Evolutionary conservation across 768 basidiomycete genomes (phyloP).

Genomic region (Russula vinacea): DNA sequence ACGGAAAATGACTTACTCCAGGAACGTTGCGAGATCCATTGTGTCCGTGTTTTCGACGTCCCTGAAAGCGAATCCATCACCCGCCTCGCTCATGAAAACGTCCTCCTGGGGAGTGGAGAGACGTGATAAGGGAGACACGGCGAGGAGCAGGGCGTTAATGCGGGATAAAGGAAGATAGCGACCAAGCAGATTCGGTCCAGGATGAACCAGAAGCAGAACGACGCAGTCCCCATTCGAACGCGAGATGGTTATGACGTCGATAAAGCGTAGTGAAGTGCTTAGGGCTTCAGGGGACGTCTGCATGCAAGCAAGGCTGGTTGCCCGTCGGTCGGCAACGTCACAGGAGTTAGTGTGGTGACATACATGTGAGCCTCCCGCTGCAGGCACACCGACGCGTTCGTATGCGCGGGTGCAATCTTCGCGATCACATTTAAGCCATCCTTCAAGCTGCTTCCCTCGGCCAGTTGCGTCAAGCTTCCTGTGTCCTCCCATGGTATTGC

Average conservation of each 20-base stretch:
- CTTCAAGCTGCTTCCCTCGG: conserved; percentile 66
- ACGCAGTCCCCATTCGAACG: conserved; percentile 62
- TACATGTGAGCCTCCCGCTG: conserved; percentile 74
- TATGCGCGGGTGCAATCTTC: conserved; percentile 70
- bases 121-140: conserved; percentile 47
- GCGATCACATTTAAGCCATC: conserved; percentile 66
- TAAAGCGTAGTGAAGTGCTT: conserved; percentile 52
- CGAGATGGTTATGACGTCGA: conserved; percentile 68
- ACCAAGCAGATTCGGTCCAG: conserved; percentile 64
- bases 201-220: conserved; percentile 67
- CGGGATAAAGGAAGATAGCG: conserved; percentile 66
- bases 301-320: conserved; percentile 50
- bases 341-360: conserved; percentile 4
- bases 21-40: conserved; percentile 74
- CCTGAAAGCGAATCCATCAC: conserved; percentile 44
- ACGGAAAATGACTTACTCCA: conserved; percentile 51
- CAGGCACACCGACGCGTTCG: conserved; percentile 67
- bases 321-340: conserved; percentile 2
- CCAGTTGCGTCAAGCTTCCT: conserved; percentile 64
- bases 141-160: conserved; percentile 63
- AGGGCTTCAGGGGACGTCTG: conserved; percentile 48
- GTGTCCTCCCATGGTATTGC: conserved; percentile 68
- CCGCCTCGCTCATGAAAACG: conserved; percentile 48
- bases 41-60: conserved; percentile 61
- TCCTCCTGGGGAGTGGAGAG: conserved; percentile 48